Conservation (phyloP, 805 yeast genomes). For the Pichia kluyveri region DNA sequence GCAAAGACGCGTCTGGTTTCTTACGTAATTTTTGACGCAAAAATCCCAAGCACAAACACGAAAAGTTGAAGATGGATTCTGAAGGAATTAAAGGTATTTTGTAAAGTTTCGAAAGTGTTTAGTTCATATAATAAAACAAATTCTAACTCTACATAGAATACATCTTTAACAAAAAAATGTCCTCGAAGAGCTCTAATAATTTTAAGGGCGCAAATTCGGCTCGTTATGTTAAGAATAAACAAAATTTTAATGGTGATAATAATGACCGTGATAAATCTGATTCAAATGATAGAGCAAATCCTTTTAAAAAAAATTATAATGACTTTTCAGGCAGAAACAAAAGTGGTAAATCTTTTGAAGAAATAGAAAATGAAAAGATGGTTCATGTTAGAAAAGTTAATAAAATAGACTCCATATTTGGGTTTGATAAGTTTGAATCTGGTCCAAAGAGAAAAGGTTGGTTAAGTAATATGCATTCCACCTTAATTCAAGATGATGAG, state of each 20-base stretch:
- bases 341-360: slow-evolving; percentile 1
- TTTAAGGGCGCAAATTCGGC: slow-evolving; percentile 19
- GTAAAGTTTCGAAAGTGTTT: too few relatives aligned
- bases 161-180: slow-evolving; percentile 4
- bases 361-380: slow-evolving; percentile 26
- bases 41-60: too few relatives aligned
- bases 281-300: not conserved
- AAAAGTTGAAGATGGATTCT: too few relatives aligned
- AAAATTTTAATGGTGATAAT: not conserved
- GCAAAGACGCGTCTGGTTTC: too few relatives aligned
- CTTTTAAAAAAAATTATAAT: not conserved
- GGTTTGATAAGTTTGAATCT: slow-evolving; percentile 69
- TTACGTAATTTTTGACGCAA: too few relatives aligned
- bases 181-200: slow-evolving; percentile 7
- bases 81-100: too few relatives aligned
- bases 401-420: slow-evolving; percentile 72
- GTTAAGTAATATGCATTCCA: slow-evolving; percentile 91
- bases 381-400: slow-evolving; percentile 56
- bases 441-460: slow-evolving; percentile 77
- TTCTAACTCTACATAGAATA: too few relatives aligned
- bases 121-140: too few relatives aligned
- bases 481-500: slow-evolving; percentile 54
- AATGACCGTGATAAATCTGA: not conserved
- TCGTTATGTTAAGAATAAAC: slow-evolving; percentile 19
- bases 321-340: slow-evolving; percentile 10